Conservation (phyloP, 176 grass and related monocot species). For the Carex kokanica region DNA sequence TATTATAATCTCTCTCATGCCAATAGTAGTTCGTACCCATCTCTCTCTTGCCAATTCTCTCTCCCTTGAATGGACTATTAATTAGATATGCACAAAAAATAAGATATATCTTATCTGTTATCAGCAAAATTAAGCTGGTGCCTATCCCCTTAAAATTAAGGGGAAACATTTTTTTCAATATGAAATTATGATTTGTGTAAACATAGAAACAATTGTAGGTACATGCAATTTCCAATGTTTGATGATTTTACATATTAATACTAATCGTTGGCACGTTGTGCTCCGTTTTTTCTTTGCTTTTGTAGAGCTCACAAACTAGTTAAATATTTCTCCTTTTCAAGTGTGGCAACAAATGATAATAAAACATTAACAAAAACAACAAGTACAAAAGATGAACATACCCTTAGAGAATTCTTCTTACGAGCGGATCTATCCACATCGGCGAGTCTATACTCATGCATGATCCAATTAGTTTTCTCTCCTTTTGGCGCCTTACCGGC, state of each 20-base stretch:
- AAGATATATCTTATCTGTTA: background rate
- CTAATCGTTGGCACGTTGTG: background rate
- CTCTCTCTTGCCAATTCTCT: too few relatives aligned
- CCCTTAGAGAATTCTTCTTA: slow-evolving; percentile 84
- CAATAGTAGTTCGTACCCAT: background rate
- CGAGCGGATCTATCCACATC: slow-evolving; percentile 62
- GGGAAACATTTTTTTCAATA: background rate
- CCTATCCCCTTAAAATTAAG: background rate
- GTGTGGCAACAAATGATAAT: background rate
- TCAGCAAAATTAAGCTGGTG: background rate
- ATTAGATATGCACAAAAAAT: too few relatives aligned
- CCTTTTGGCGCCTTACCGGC: slow-evolving; percentile 83
- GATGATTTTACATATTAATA: background rate
- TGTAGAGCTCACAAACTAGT: too few relatives aligned
- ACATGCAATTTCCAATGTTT: background rate
- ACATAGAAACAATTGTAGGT: background rate
- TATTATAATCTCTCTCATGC: background rate
- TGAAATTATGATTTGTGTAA: background rate
- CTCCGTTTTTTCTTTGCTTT: background rate
- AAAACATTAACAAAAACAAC: background rate
- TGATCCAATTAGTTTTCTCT: slow-evolving; percentile 99
- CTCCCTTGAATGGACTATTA: too few relatives aligned
- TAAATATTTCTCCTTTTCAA: too few relatives aligned
- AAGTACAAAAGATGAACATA: slow-evolving; percentile 17
- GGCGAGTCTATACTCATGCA: slow-evolving; percentile 98